These are phyloP conservation scores for Boletus rubropictus DNA, from an alignment of 768 basidiomycete genomes.

Conservation along the genomic window DNA sequence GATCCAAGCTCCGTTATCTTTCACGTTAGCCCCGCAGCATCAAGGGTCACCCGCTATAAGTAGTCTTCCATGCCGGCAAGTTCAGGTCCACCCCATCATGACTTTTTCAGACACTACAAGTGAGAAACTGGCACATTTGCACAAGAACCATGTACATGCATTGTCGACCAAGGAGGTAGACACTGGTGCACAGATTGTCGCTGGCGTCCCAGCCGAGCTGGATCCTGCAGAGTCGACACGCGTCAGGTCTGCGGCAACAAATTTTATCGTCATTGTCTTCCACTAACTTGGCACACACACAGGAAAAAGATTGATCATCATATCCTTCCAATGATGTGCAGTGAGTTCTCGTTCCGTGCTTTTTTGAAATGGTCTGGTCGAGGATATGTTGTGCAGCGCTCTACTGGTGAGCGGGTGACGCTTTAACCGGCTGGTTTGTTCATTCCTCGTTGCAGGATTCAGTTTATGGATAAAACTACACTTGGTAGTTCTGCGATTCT, in stretches of 20 bases:
- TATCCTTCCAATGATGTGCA: conserved; percentile 66
- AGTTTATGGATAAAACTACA: conserved; percentile 76
- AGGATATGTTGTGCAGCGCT: conserved; percentile 34
- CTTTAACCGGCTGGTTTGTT: background rate
- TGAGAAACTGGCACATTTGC: conserved; percentile 10
- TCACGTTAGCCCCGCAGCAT: background rate
- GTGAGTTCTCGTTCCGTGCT: conserved; percentile 36
- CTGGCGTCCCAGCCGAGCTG: conserved; percentile 38
- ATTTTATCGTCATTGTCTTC: background rate
- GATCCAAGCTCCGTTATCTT: background rate
- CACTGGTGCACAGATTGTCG: conserved; percentile 54
- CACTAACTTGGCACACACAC: background rate
- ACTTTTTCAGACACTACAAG: conserved; percentile 9
- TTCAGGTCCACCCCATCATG: background rate
- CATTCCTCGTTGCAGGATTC: conserved; percentile 43
- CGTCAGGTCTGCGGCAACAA: conserved; percentile 37
- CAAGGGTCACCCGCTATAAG: conserved; percentile 6
- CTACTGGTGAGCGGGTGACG: conserved; percentile 39
- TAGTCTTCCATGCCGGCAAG: background rate
- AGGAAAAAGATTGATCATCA: conserved; percentile 62
- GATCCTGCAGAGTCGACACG: conserved; percentile 49
- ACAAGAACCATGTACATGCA: conserved; percentile 13
- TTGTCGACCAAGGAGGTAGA: conserved; percentile 47
- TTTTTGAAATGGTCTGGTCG: background rate
- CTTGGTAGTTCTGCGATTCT: conserved; percentile 63